These are phyloP conservation scores for Tuber umbilicatum DNA, from an alignment of 495 filamentous ascomycete genomes.

Conservation along the genomic window DNA sequence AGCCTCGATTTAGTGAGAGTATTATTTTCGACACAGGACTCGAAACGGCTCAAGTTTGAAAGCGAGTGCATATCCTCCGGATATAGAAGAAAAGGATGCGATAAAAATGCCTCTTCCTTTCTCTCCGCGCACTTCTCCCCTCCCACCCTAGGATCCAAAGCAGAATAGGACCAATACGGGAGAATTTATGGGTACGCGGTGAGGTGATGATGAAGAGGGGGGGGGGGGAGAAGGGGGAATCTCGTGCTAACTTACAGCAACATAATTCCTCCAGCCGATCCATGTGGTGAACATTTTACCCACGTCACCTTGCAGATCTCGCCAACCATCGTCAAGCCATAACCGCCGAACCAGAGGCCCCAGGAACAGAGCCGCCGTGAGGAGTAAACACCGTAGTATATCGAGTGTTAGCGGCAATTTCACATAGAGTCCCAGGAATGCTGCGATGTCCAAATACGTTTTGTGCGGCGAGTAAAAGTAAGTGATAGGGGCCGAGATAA, in stretches of 20 bases:
- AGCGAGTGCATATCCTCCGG: conserved; percentile 3
- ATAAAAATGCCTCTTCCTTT: neutral
- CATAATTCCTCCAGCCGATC: conserved; percentile 60
- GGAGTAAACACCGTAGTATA: conserved; percentile 51
- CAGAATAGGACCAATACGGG: neutral
- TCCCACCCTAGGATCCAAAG: neutral
- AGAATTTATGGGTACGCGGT: neutral
- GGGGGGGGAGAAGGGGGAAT: conserved; percentile 16
- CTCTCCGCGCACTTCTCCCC: neutral
- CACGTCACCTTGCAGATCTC: conserved; percentile 51
- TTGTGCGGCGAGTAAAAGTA: conserved; percentile 31
- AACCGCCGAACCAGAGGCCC: conserved; percentile 76
- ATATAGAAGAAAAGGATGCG: neutral
- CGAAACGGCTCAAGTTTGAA: conserved; percentile 15
- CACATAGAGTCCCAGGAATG: conserved; percentile 38
- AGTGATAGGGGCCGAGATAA: conserved; percentile 58
- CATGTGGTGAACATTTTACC: conserved; percentile 52
- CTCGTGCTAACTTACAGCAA: conserved; percentile 50
- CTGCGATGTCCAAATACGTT: conserved; percentile 23
- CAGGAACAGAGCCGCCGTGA: conserved; percentile 73
- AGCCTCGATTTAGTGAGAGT: neutral
- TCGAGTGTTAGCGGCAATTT: conserved; percentile 52
- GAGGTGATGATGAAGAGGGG: neutral
- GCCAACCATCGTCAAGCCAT: conserved; percentile 60
- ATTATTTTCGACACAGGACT: neutral